Evolutionary conservation across 2,329 filamentous ascomycete genomes (phyloP).

Genomic region (Ophiostoma tasmaniense): DNA sequence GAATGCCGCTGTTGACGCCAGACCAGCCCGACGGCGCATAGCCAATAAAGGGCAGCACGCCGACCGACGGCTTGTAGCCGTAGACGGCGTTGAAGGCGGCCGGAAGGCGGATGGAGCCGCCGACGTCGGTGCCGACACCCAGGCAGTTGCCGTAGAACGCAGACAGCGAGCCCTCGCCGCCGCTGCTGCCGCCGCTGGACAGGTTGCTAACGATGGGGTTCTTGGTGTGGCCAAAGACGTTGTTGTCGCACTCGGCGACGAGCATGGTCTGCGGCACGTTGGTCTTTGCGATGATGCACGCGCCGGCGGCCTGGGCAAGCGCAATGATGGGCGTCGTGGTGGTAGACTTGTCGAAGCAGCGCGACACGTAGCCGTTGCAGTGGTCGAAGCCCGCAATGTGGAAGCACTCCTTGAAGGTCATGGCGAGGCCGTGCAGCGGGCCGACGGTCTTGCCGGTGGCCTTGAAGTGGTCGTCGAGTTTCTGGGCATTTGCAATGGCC

Average conservation of each 20-base stretch:
- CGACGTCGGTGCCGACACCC: slow-evolving; percentile 32
- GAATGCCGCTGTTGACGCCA: slow-evolving; percentile 22
- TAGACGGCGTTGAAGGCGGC: slow-evolving; percentile 28
- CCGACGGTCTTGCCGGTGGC: slow-evolving; percentile 27
- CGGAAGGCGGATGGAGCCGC: slow-evolving; percentile 23
- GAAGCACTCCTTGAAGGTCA: slow-evolving; percentile 42
- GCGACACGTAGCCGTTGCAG: slow-evolving; percentile 30
- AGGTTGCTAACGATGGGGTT: slow-evolving; percentile 30
- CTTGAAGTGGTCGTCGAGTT: slow-evolving; percentile 28
- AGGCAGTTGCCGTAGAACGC: slow-evolving; percentile 28
- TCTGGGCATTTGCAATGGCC: slow-evolving; percentile 27
- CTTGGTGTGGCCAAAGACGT: slow-evolving; percentile 29
- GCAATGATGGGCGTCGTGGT: slow-evolving; percentile 24
- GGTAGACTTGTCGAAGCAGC: slow-evolving; percentile 16
- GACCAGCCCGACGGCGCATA: slow-evolving; percentile 25
- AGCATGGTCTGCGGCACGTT: slow-evolving; percentile 26
- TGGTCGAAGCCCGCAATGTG: slow-evolving; percentile 33
- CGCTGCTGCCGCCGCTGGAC: slow-evolving; percentile 31
- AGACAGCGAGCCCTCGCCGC: slow-evolving; percentile 31
- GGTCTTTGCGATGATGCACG: slow-evolving; percentile 27
- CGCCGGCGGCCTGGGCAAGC: slow-evolving; percentile 37
- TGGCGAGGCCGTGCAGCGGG: slow-evolving; percentile 37
- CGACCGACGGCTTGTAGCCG: slow-evolving; percentile 25
- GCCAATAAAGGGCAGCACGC: slow-evolving; percentile 20
- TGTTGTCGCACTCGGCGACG: slow-evolving; percentile 28